Evolutionary conservation across 495 filamentous ascomycete genomes (phyloP), one percentile per base, ranked within the genome.

Genomic region (Annulohypoxylon bovei): DNA sequence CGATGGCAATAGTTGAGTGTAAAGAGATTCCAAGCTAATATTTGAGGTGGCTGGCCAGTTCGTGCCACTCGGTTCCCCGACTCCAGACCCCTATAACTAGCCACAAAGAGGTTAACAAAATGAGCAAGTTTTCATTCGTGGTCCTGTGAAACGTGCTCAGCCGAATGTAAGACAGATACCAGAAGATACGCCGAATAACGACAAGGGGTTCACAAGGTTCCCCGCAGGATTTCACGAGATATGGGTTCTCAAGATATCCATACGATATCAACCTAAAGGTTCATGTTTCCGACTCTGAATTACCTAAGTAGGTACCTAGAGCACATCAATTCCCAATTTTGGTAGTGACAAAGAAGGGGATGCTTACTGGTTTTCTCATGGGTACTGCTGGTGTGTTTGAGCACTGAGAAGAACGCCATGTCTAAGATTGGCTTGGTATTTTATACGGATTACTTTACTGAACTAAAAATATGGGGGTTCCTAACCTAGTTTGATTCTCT

Each of bases 91-190:
- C 16, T 16, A 42, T 16, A 4, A 12, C 7, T 12, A 47, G 44
- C 5, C 27, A 53, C 49, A 18, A 32, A 53, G 8, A 11, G 14
- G 22, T 14, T 23, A 12, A 7, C 20, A 32, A 7, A 27, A 9
- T 53, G 49, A 53, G 49, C 49, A 53, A 53, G 49, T 53, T 53
- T 53, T 53, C 1, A 53, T 30, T 53, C 27, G 49, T 27, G n/a
- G n/a, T 7, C n/a, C 25, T 7, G 23, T 53, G 49, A 53, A 53
- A 53, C 49, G n/a, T 32, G 25, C 49, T 53, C 49, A 53, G 12
- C 44, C 8, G 4, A 25, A 11, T 25, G 44, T 47, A 47, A 25
- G 44, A 47, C 18, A 25, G 16, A 23, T 25, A 25, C 4, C 22
- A 9, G 44, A 47, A 47, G 30, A 23, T 42, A 42, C 39, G 2